Evolutionary conservation across 2,329 filamentous ascomycete species (phyloP).

Genomic region (Rugonectria rugulosa): DNA sequence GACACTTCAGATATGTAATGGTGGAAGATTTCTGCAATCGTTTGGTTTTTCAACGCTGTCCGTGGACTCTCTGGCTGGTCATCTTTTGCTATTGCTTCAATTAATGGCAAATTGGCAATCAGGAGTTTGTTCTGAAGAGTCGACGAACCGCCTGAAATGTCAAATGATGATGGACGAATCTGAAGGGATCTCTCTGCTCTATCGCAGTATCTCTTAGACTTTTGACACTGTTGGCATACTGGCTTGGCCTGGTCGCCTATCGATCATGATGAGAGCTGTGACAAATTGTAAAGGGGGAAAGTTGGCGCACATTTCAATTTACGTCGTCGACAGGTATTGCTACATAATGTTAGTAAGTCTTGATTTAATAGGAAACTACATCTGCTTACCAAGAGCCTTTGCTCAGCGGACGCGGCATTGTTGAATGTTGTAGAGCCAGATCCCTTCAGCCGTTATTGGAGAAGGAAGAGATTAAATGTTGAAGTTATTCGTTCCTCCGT

Average conservation of each 20-base stretch:
- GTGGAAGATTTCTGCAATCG: conserved; percentile 47
- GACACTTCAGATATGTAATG: conserved; percentile 50
- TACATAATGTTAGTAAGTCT: conserved; percentile 27
- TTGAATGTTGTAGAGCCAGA: background rate
- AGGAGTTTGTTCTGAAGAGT: background rate
- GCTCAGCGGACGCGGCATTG: conserved; percentile 34
- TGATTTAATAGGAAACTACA: background rate
- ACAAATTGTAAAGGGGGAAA: background rate
- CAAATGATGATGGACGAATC: conserved; percentile 13
- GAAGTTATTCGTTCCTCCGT: too few relatives aligned
- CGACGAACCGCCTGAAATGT: background rate
- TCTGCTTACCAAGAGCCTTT: conserved; percentile 31
- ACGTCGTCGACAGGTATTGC: conserved; percentile 48
- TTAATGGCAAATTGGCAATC: background rate
- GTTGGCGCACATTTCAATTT: conserved; percentile 45
- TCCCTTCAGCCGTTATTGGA: too few relatives aligned
- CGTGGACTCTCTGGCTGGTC: conserved; percentile 33
- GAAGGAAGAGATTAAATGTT: too few relatives aligned
- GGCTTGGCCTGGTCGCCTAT: conserved; percentile 44
- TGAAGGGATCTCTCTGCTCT: conserved; percentile 33
- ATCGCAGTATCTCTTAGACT: conserved; percentile 45
- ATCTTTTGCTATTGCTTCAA: conserved; percentile 17
- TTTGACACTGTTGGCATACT: conserved; percentile 44
- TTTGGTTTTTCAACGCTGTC: conserved; percentile 40
- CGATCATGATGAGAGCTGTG: background rate